Base-by-base conservation (phyloP, 2,329 filamentous ascomycete species). In the Hymenoscyphus repandus region DNA sequence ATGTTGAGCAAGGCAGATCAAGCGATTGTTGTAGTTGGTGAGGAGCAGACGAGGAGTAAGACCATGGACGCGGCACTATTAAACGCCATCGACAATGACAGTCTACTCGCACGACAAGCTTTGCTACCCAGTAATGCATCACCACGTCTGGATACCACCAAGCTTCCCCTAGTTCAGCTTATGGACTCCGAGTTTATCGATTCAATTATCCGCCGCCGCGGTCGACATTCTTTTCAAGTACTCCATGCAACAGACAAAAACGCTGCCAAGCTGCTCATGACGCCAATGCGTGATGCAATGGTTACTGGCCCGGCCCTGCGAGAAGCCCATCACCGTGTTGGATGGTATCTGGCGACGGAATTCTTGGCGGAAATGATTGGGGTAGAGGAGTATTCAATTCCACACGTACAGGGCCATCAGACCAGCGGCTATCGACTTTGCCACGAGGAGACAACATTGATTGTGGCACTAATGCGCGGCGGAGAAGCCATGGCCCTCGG, bases 401-500 rank as follows among this genome's bases (percentile, higher is more conserved):
- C 55, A 0, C 77, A 83, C 52, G 78, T 83, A 0, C 75, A 79
- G 52, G 75, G 73, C 3, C 53, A 71, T 31, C 5, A 53, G 1
- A 73, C 69, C 0, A 61, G 22, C 0, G 80, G 80, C 0, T 68
- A 76, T 58, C 71, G 66, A 6, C 66, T 85, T 1, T 50, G 39
- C 0, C 22, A 74, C 47, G 79, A 85, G 59, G 6, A 65, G 1
- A 47, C 67, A 7, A 84, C 78, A 0, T 51, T 70, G 1, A 82
- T 86, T 42, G 66, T 84, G 0, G 70, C 80, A 0, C 54, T 85
- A n/a, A 85, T 85, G 80, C 76, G 79, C 7, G 79, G 76, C 1
- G 81, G 80, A 7, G 79, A 83, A 54, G 71, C 80, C 0, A 80
- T 86, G 76, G 82, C 82, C 0, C 62, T 74, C 1, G 80, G 80